These are phyloP conservation scores for Fusarium tanahbumbuense DNA, from an alignment of 2,329 filamentous ascomycete species.

Conservation along the genomic window DNA sequence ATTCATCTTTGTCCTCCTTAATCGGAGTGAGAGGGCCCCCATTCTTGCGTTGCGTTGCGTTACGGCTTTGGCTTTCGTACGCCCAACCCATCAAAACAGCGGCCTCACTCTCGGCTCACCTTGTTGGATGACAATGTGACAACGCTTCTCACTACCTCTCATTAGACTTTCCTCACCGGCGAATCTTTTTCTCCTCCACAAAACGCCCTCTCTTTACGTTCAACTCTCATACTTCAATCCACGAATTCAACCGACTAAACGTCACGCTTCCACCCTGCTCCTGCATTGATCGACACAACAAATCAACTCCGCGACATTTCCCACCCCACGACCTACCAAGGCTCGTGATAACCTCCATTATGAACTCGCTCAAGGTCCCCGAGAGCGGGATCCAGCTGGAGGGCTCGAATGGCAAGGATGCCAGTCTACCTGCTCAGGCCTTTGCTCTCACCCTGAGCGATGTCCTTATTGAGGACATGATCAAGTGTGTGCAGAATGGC, in stretches of 20 bases:
- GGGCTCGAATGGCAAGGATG: slow-evolving; percentile 58
- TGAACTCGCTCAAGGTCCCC: slow-evolving; percentile 67
- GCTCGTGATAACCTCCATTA: slow-evolving; percentile 51
- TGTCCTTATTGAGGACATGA: slow-evolving; percentile 70
- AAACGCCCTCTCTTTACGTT: slow-evolving; percentile 3
- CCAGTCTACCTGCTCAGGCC: slow-evolving; percentile 63
- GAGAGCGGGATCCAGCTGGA: slow-evolving; percentile 69
- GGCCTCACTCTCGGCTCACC: slow-evolving; percentile 44
- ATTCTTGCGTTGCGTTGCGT: slow-evolving; percentile 8
- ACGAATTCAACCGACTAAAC: slow-evolving; percentile 21
- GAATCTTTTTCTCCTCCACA: slow-evolving; percentile 13
- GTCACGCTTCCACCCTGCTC: slow-evolving; percentile 23
- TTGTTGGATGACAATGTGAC: slow-evolving; percentile 47
- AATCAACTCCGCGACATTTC: slow-evolving; percentile 46
- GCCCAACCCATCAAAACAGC: slow-evolving; percentile 42
- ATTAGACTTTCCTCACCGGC: slow-evolving; percentile 21
- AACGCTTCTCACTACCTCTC: slow-evolving; percentile 34
- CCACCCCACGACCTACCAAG: slow-evolving; percentile 43
- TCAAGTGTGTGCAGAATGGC: slow-evolving; percentile 68
- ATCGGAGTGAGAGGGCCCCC: slow-evolving; percentile 35
- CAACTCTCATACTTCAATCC: slow-evolving; percentile 2
- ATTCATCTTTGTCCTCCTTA: slow-evolving; percentile 38
- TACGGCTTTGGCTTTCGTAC: slow-evolving; percentile 20
- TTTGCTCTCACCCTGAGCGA: slow-evolving; percentile 70
- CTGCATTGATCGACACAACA: slow-evolving; percentile 42